Percentiles rank a stretch among this genome's conserved stretches.
phyloP scores from a whole-genome alignment of 2,329 filamentous ascomycete genomes.

The Beauveria scarabaeidicola region DNA sequence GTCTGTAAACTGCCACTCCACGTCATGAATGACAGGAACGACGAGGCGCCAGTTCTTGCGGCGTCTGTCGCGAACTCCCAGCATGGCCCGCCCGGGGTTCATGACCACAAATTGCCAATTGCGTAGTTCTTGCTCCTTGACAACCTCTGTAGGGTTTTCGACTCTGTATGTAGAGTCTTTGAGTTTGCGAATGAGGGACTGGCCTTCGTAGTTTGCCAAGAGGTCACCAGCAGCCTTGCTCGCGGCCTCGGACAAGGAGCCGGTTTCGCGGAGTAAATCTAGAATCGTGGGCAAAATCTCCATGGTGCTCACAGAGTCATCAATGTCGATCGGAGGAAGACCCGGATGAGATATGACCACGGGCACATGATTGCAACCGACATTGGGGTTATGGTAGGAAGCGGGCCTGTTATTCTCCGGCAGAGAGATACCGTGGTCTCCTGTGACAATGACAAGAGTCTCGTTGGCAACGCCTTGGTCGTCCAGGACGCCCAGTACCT shows the following conservation, averaged over 20 bases:
- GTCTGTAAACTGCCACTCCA: constrained; percentile 11
- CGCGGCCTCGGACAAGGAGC: constrained; percentile 22
- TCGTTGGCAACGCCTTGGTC: constrained; percentile 25
- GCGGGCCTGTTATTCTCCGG: constrained; percentile 23
- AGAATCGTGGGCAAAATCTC: constrained; percentile 27
- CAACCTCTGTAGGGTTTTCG: constrained; percentile 10
- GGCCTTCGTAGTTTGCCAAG: constrained; percentile 25
- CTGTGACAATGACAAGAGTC: constrained; percentile 24
- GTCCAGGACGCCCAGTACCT: constrained; percentile 22
- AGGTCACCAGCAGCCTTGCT: constrained; percentile 21
- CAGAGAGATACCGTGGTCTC: constrained; percentile 26
- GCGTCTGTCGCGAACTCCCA: constrained; percentile 17
- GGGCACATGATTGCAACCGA: constrained; percentile 25
- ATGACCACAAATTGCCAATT: constrained; percentile 20
- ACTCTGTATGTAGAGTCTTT: neutral
- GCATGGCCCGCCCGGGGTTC: constrained; percentile 19
- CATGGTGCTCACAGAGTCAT: constrained; percentile 23
- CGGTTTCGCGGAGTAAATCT: constrained; percentile 26
- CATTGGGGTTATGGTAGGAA: constrained; percentile 26
- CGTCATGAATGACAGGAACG: constrained; percentile 19
- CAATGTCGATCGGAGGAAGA: constrained; percentile 23
- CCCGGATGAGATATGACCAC: constrained; percentile 25
- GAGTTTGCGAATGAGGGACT: constrained; percentile 24
- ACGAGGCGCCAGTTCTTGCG: constrained; percentile 17
- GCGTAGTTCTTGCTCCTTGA: constrained; percentile 13